phyloP scores from a whole-genome alignment of 352 stramenopile species.

The Globisporangium middletonii region DNA sequence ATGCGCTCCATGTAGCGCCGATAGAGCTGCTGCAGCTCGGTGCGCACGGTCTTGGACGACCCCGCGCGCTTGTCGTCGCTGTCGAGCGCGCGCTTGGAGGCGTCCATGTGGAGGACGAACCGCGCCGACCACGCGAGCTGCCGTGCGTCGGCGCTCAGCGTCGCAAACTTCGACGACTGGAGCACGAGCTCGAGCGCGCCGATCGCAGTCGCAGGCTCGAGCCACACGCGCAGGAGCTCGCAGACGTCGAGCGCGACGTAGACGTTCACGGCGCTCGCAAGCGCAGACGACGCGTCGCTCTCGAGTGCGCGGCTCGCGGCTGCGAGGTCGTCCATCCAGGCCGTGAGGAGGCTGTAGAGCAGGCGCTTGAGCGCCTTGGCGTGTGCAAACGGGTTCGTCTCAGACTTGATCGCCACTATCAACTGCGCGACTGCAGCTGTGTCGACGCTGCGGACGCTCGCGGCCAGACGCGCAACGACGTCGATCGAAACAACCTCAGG shows the following conservation, averaged over 20 bases:
- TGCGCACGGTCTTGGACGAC: conserved; percentile 7
- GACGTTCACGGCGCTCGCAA: conserved; percentile 16
- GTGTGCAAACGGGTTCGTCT: conserved; percentile 25
- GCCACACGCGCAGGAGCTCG: conserved; percentile 33
- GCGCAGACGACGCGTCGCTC: not conserved
- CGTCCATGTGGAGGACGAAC: conserved; percentile 38
- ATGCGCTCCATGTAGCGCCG: conserved; percentile 36
- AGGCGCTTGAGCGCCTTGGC: conserved; percentile 24
- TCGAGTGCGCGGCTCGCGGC: not conserved
- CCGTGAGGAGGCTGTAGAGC: conserved; percentile 21
- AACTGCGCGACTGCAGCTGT: conserved; percentile 17
- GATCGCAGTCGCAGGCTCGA: conserved; percentile 29
- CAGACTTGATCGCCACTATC: conserved; percentile 23
- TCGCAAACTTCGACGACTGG: conserved; percentile 23
- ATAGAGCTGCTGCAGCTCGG: conserved; percentile 26
- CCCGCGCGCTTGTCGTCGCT: not conserved
- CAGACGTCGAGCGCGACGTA: conserved; percentile 41
- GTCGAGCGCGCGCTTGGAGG: conserved; percentile 11
- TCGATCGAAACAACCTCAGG: conserved; percentile 1
- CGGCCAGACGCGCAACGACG: conserved; percentile 25
- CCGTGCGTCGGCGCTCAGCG: conserved; percentile 22
- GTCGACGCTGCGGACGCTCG: conserved; percentile 12
- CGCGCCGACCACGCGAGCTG: conserved; percentile 41
- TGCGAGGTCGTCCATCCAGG: conserved; percentile 38
- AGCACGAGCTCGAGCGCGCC: conserved; percentile 33